Base-by-base conservation (phyloP, 1,284 basidiomycete genomes). In the Cryptococcus neoformans region DNA sequence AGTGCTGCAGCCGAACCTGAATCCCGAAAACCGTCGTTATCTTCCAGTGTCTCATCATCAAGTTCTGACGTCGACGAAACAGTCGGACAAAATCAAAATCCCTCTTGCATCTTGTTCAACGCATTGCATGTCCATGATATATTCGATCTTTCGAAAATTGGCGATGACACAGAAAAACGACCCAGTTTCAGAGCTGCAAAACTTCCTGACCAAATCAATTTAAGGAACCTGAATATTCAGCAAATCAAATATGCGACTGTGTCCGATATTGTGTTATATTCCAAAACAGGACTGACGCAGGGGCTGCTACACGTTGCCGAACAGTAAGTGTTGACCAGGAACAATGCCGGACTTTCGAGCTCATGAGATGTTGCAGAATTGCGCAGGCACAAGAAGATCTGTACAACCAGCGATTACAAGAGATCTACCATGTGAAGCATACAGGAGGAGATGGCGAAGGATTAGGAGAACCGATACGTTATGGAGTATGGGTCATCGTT, bases 191-290 rank as follows among this genome's bases (percentile, higher is more conserved):
- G 69, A 38, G 57, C 64, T 7, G 67, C 73, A 1, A 65, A 67
- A 44, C 60, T 78, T 35, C 73, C 74, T 1, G 63, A 67, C 40
- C 68, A 75, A 59, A 75, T 78, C 60, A 77, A 77, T 57, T 56
- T 78, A 39, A 64, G 76, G 17, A 78, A 78, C 55, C 63, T 78
- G 4, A 69, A 76, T 59, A 77, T 70, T 67, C 81, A 76, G 71
- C 78, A 80, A 80, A 83, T 83, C 67, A 91, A 94, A 66, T 93
- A 92, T 70, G 87, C 90, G 0, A 89, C 89, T 1, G 81, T 96
- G 42, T 92, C 89, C 49, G 92, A 96, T 72, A 84, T 96, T 60
- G 85, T 94, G 59, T 80, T 95, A 49, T 95, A 94, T 76, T 88
- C 87, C n/a, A 82, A 81, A 68, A 72, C 83, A 40, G 79, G 74